phyloP scores from a whole-genome alignment of 129 eudicot species.

The Kitagawia praeruptora region DNA sequence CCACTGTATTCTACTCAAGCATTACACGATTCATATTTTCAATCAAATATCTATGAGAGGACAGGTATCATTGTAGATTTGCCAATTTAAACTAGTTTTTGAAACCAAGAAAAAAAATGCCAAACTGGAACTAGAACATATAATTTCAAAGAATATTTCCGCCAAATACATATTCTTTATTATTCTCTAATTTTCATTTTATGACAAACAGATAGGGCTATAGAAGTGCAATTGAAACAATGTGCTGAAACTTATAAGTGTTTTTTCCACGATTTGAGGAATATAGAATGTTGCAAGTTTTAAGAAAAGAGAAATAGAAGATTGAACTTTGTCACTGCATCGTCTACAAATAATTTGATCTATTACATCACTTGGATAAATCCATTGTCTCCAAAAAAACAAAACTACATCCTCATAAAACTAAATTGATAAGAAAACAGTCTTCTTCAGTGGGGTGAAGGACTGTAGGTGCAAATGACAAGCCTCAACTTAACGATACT shows the following conservation, averaged over 20 bases:
- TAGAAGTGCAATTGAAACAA: background rate
- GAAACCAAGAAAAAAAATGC: too few species aligned
- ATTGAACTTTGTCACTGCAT: background rate
- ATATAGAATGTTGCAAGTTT: background rate
- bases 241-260: too few species aligned
- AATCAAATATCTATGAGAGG: too few species aligned
- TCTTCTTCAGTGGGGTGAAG: background rate
- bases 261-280: background rate
- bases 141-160: too few species aligned
- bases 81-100: too few species aligned
- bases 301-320: background rate
- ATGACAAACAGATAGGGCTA: too few species aligned
- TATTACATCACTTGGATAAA: conserved; percentile 6
- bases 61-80: too few species aligned
- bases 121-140: too few species aligned
- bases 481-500: conserved; percentile 25
- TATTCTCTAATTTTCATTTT: background rate
- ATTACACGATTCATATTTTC: too few species aligned
- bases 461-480: background rate
- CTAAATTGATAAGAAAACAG: background rate
- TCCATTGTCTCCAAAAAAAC: conserved; percentile 5
- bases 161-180: too few species aligned
- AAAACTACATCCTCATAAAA: background rate
- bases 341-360: background rate
- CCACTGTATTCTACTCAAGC: too few species aligned